Percentiles rank a stretch among this genome's conserved stretches.
These are phyloP conservation scores for Penicillium manginii DNA, from an alignment of 495 filamentous ascomycete genomes.

Conservation along the genomic window DNA sequence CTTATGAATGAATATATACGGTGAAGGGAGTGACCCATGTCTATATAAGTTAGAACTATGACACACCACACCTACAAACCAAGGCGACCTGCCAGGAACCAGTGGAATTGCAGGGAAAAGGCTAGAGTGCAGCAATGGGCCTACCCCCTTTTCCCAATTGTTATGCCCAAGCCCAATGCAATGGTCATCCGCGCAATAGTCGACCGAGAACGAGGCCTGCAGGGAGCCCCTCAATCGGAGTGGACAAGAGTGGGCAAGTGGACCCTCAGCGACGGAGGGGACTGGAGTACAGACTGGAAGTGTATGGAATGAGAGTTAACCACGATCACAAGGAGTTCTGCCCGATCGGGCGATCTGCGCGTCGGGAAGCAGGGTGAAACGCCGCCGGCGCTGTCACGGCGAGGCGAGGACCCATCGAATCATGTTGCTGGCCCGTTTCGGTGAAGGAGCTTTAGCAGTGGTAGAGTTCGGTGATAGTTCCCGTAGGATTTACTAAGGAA, in stretches of 20 bases:
- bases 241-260: conserved; percentile 4
- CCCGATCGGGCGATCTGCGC: conserved; percentile 25
- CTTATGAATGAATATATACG: conserved; percentile 26
- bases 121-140: conserved; percentile 1
- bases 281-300: not conserved
- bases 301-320: conserved; percentile 1
- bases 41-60: conserved; percentile 25
- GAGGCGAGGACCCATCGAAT: conserved; percentile 9
- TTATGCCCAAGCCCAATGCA: conserved; percentile 12
- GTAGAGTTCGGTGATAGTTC: not conserved
- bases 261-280: conserved; percentile 6
- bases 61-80: conserved; percentile 16
- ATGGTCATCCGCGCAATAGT: conserved; percentile 11
- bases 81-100: conserved; percentile 19
- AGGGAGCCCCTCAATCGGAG: conserved; percentile 10
- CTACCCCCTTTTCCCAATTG: not conserved
- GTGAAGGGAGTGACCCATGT: conserved; percentile 17
- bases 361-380: conserved; percentile 23
- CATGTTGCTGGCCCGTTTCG: conserved; percentile 23
- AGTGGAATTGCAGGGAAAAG: conserved; percentile 17
- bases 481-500: conserved; percentile 2
- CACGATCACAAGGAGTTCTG: conserved; percentile 9
- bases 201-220: conserved; percentile 20
- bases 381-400: not conserved
- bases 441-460: not conserved